Evolutionary conservation across 1,284 basidiomycete genomes (phyloP), one percentile per base, ranked within the genome.

Genomic region (Leccinum solheimii): DNA sequence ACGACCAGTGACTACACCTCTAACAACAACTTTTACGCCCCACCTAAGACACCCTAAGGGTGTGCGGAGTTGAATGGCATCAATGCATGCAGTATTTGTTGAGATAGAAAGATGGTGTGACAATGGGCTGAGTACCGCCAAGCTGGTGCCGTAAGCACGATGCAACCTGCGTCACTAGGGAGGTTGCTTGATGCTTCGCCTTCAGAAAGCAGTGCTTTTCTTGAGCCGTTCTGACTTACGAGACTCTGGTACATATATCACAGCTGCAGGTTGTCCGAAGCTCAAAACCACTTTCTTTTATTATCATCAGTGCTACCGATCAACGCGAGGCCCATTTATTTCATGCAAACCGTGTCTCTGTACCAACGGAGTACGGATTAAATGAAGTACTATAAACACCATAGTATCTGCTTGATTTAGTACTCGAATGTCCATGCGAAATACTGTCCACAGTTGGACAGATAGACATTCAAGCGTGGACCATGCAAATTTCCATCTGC

Each of bases 381-480:
- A 45, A 21, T 19, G 38, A 5, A 40, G 16, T 40, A 40, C 38
- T 10, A 19, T 11, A 19, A 9, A 34, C 32, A 34, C 2, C 3
- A 34, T 3, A 45, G 4, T 45, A 21, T 88, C 63, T 75, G 78
- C 84, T 77, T 75, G 77, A 80, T 78, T 86, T 88, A 88, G 86
- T 88, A 87, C 86, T 87, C 86, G 81, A 84, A 81, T 80, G 80
- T 70, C 83, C 87, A 88, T 75, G 59, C 64, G 57, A 62, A 58
- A 65, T 67, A 72, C 73, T 71, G 66, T 21, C 62, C 65, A 21
- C 6, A 6, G 45, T 26, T 48, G 11, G 19, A 71, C 73, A 78
- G 73, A 72, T 80, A 82, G 80, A 72, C 81, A 82, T 78, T 82
- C 85, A 83, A 89, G 87, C 79, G 86, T 89, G 87, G 87, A 89